Evolutionary conservation across 2,329 filamentous ascomycete species (phyloP).

Genomic region (Colletotrichum navitas): DNA sequence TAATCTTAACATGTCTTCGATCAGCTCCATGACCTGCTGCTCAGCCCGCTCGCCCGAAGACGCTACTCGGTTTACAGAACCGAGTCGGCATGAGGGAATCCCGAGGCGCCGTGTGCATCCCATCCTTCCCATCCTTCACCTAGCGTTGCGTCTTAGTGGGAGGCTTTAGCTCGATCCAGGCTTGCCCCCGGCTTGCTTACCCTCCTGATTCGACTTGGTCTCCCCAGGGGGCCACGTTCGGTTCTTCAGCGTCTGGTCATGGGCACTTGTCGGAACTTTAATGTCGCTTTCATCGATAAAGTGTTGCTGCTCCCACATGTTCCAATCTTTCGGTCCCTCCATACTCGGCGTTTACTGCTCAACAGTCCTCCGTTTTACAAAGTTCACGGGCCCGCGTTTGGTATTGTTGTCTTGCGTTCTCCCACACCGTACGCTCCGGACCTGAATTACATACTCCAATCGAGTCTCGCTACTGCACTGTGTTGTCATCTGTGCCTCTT

Average conservation of each 20-base stretch:
- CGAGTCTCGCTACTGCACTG: slow-evolving; percentile 5
- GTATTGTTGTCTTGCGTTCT: not conserved
- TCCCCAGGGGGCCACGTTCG: no score
- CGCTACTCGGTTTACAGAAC: not conserved
- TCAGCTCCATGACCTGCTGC: not conserved
- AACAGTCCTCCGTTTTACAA: not conserved
- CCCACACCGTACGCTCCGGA: slow-evolving; percentile 22
- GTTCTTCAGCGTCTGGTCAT: not conserved
- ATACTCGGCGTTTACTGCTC: not conserved
- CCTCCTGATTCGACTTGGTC: not conserved
- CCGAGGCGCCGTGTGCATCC: not conserved
- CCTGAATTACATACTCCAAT: not conserved
- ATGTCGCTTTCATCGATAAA: slow-evolving; percentile 24
- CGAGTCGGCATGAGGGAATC: not conserved
- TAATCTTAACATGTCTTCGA: slow-evolving; percentile 8
- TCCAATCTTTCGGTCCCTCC: not conserved
- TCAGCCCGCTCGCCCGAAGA: not conserved
- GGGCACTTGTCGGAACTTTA: not conserved
- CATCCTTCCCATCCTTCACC: slow-evolving; percentile 6
- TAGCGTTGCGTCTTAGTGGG: slow-evolving; percentile 10
- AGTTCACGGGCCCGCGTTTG: slow-evolving; percentile 2
- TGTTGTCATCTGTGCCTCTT: slow-evolving; percentile 22
- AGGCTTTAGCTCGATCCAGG: slow-evolving; percentile 18
- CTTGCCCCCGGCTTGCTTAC: slow-evolving; percentile 24
- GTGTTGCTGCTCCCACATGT: not conserved